Conservation (phyloP, 163 green algal genomes). For the Chloromonas sp. region DNA sequence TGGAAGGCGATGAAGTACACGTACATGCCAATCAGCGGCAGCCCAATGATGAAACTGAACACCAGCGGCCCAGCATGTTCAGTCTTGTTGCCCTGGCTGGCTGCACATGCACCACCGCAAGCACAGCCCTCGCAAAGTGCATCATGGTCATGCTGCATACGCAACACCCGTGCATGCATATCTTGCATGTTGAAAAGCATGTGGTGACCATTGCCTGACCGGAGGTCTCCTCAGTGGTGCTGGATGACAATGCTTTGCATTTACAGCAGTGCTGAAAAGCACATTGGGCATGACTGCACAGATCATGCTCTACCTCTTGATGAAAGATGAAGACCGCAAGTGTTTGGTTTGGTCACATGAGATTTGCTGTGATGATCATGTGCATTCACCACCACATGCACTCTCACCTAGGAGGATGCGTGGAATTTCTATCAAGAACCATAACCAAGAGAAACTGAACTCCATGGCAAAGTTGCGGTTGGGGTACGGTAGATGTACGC, state of each 20-base stretch:
- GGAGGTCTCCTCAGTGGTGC: too few relatives aligned
- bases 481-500: constrained; percentile 47
- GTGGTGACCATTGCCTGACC: too few relatives aligned
- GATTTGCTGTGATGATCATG: too few relatives aligned
- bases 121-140: background rate
- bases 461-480: constrained; percentile 44
- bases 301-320: too few relatives aligned
- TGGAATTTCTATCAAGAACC: constrained; percentile 41
- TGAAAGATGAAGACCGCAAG: too few relatives aligned
- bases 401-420: constrained; percentile 45
- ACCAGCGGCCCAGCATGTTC: constrained; percentile 39
- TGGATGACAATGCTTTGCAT: too few relatives aligned
- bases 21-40: constrained; percentile 44
- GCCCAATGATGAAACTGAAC: constrained; percentile 34
- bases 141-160: background rate
- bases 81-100: constrained; percentile 59
- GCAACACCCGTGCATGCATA: too few relatives aligned
- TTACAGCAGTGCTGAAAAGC: too few relatives aligned
- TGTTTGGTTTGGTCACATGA: too few relatives aligned
- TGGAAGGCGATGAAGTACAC: constrained; percentile 54
- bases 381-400: background rate
- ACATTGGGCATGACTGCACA: too few relatives aligned
- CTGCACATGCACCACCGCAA: constrained; percentile 16
- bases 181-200: too few relatives aligned
- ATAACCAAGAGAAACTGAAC: constrained; percentile 50